Base-by-base conservation (phyloP, 164 flowering plant species). In the Tinospora cordifolia region DNA sequence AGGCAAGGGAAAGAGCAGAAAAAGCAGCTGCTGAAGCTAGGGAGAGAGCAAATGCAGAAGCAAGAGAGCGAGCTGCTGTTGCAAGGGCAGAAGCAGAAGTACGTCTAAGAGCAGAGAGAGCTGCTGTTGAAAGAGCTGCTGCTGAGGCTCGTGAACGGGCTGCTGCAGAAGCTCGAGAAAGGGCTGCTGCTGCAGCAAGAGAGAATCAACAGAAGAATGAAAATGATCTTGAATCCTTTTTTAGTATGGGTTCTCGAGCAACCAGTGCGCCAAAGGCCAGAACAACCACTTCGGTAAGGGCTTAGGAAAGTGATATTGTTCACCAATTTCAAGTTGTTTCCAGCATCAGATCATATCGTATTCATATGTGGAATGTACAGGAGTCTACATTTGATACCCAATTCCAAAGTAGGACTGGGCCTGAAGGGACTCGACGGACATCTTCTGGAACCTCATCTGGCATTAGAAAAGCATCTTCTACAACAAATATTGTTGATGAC, bases 201-300 rank as follows among this genome's bases (percentile, higher is more conserved):
- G 83, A 78, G 54, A 92, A 73, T 78, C 92, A 88, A 69, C 87
- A 82, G 60, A 86, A 81, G 73, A 83, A 75, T 75, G 93, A 84
- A 40, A 74, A 82, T 84, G 97, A 91, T 76, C 87, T 91, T 46
- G 97, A 91, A 41, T 85, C 95, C n/a, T 85, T 90, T 76, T 91
- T 91, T 71, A 72, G 82, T 71, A 81, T 83, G 87, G 85, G 91
- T 76, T 64, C 81, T 69, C 85, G 94, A 70, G 84, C 99, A 17
- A 89, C 79, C 80, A 92, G 98, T 88, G 99, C 87, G 38, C 97
- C 98, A 36, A 84, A 83, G 76, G 82, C 87, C 21, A 85, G 97
- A 75, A 77, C 91, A 59, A 79, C 77, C 49, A 68, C 90, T 64
- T 78, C 87, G 65, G 98, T 92, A 79, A 84, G 88, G 76, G 69